Conservation (phyloP, 306 rosid species). For the Cucumis hystrix region DNA sequence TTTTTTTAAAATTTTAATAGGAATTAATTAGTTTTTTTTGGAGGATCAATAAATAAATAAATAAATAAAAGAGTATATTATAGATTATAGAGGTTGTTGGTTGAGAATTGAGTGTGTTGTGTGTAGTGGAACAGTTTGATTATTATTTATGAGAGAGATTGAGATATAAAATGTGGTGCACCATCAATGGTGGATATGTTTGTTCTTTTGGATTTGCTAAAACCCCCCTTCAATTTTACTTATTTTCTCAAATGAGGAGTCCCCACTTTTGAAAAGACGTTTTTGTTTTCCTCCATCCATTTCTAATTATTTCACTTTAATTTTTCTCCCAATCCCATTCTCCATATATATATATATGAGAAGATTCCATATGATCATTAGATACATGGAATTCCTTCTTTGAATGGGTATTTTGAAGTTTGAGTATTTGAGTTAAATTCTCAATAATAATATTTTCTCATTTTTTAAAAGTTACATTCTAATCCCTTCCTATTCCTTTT, state of each 20-base stretch:
- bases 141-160: not conserved
- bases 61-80: too few species aligned
- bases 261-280: constrained; percentile 3
- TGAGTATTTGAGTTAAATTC: too few species aligned
- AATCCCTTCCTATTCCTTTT: too few species aligned
- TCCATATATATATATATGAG: too few species aligned
- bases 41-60: not conserved
- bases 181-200: constrained; percentile 27
- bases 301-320: constrained; percentile 12
- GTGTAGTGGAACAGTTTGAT: constrained; percentile 9
- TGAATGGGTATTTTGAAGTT: too few species aligned
- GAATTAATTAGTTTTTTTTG: not conserved
- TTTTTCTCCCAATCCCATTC: not conserved
- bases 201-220: not conserved
- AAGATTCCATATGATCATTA: too few species aligned
- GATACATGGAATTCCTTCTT: too few species aligned
- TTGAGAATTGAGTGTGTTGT: not conserved
- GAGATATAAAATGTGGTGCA: not conserved
- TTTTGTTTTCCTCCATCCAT: constrained; percentile 27
- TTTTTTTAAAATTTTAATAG: too few species aligned
- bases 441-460: too few species aligned
- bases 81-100: not conserved
- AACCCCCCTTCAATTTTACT: not conserved
- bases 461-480: too few species aligned
- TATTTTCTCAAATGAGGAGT: not conserved